These are phyloP conservation scores for Hypholoma sublateritium DNA, from an alignment of 768 basidiomycete species.

Conservation along the genomic window DNA sequence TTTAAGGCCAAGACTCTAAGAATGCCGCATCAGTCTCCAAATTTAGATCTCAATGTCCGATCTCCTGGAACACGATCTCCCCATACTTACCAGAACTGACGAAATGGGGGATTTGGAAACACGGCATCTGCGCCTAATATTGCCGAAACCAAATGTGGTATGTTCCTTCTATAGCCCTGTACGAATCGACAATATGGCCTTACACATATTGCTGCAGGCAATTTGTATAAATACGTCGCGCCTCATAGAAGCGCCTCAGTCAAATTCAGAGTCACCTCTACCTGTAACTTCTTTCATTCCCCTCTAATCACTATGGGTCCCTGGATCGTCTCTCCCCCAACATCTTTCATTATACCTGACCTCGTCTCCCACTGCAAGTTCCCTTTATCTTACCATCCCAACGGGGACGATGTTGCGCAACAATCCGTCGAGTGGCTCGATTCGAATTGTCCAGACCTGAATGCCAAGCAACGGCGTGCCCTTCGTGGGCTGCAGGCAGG, in stretches of 20 bases:
- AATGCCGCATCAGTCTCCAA: slow-evolving; percentile 3
- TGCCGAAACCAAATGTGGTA: slow-evolving; percentile 5
- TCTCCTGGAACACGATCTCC: slow-evolving; percentile 3
- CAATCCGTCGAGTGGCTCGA: slow-evolving; percentile 53
- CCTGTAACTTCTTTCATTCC: slow-evolving; percentile 1
- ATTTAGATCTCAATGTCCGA: slow-evolving; percentile 5
- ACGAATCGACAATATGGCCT: not conserved
- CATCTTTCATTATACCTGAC: slow-evolving; percentile 53
- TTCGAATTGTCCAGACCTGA: slow-evolving; percentile 44
- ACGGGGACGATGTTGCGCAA: slow-evolving; percentile 45
- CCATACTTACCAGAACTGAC: not conserved
- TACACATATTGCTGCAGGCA: not conserved
- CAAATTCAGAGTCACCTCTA: not conserved
- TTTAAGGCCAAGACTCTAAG: not conserved
- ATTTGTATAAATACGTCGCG: slow-evolving; percentile 8
- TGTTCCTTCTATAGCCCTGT: not conserved
- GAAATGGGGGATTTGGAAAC: slow-evolving; percentile 6
- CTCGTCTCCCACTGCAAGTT: slow-evolving; percentile 53
- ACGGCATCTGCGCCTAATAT: not conserved
- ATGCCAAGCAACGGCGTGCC: slow-evolving; percentile 40
- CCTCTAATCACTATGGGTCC: slow-evolving; percentile 1
- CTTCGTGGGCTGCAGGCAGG: slow-evolving; percentile 64
- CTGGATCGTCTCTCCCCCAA: slow-evolving; percentile 12
- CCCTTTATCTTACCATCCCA: slow-evolving; percentile 40
- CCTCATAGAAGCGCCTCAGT: not conserved